Percentiles rank a stretch among this genome's conserved stretches.
Conservation (phyloP, 73 alveolate species). For the Paramecium tetraurelia region DNA sequence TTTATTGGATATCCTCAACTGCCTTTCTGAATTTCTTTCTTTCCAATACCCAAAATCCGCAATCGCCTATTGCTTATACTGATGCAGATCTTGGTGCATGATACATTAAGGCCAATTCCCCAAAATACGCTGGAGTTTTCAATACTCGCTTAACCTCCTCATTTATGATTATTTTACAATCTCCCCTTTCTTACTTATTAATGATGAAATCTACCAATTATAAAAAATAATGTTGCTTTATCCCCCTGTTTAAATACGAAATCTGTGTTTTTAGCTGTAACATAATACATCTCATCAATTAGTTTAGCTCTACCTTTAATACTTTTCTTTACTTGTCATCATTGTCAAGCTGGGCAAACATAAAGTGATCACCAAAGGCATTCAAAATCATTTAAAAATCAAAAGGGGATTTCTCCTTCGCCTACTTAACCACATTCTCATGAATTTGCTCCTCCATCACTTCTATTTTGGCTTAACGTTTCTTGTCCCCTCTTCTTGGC, state of each 20-base stretch:
- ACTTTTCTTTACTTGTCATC: slow-evolving; percentile 11
- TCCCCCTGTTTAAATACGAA: slow-evolving; percentile 54
- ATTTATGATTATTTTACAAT: slow-evolving; percentile 53
- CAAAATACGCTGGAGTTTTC: slow-evolving; percentile 66
- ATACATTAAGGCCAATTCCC: slow-evolving; percentile 76
- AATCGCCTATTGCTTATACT: slow-evolving; percentile 52
- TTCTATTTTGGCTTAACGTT: slow-evolving; percentile 28
- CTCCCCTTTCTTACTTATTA: slow-evolving; percentile 42
- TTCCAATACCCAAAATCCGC: slow-evolving; percentile 68
- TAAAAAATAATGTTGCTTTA: slow-evolving; percentile 50
- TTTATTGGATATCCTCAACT: slow-evolving; percentile 51
- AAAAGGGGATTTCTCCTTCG: not conserved
- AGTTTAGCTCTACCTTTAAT: slow-evolving; percentile 41
- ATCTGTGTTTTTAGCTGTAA: not conserved
- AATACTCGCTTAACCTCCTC: slow-evolving; percentile 47
- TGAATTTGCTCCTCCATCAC: slow-evolving; percentile 9
- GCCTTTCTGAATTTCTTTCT: slow-evolving; percentile 67
- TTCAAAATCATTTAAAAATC: slow-evolving; percentile 39
- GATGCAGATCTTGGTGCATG: slow-evolving; percentile 67
- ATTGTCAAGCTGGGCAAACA: slow-evolving; percentile 28
- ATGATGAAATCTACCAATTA: slow-evolving; percentile 1
- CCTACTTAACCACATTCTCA: not conserved
- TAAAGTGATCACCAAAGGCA: slow-evolving; percentile 16
- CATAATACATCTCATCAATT: slow-evolving; percentile 54
- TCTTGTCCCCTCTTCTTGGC: slow-evolving; percentile 51